phyloP scores from a whole-genome alignment of 192 early-diverging fungal species.

The Helicostylum pulchrum region DNA sequence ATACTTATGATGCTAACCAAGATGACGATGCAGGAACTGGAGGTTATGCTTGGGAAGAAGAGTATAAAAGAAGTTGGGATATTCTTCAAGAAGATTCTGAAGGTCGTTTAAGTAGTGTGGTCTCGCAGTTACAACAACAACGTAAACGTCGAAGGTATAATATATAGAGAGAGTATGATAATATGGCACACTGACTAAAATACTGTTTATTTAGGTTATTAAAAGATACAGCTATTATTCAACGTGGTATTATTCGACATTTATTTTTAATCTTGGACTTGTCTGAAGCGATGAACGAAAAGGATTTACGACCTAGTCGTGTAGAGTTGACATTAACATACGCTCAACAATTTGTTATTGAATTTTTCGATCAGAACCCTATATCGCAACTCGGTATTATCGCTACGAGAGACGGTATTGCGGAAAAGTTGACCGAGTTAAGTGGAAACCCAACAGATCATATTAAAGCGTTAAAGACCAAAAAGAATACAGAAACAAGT shows the following conservation, averaged over 20 bases:
- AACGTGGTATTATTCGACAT: conserved; percentile 83
- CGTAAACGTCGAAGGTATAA: conserved; percentile 58
- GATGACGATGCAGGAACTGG: conserved; percentile 41
- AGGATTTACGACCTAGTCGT: conserved; percentile 80
- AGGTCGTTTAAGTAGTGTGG: conserved; percentile 74
- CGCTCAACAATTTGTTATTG: conserved; percentile 71
- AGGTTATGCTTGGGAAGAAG: conserved; percentile 92
- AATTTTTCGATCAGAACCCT: conserved; percentile 96
- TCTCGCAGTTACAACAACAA: conserved; percentile 70
- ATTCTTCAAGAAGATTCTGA: conserved; percentile 83
- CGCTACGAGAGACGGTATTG: conserved; percentile 79
- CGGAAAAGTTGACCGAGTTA: conserved; percentile 84
- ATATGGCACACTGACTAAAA: no score
- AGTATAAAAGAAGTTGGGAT: conserved; percentile 97
- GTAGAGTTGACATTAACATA: conserved; percentile 68
- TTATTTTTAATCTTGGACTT: conserved; percentile 80
- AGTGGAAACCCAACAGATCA: conserved; percentile 84
- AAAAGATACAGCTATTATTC: conserved; percentile 67
- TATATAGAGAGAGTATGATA: no score
- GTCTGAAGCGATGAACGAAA: conserved; percentile 79
- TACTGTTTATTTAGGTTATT: no score
- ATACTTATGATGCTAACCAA: conserved; percentile 41
- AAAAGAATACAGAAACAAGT: conserved; percentile 63
- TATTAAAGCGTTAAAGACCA: conserved; percentile 60
- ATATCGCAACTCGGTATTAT: conserved; percentile 85